phyloP scores from a whole-genome alignment of 495 filamentous ascomycete genomes.

The Cercophora newfieldiana region DNA sequence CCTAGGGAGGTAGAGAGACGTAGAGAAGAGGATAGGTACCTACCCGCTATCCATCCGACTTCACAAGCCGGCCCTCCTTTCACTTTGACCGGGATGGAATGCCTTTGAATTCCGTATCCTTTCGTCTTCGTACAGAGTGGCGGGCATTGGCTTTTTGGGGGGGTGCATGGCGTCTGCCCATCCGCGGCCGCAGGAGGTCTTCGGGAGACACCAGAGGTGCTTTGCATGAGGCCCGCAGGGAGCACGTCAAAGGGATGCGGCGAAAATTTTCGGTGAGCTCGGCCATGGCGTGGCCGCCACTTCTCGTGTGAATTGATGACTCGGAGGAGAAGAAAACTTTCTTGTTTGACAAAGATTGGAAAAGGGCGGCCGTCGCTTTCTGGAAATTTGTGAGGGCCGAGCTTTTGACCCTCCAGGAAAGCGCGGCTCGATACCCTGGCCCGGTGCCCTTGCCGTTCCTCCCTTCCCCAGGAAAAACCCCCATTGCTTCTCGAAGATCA shows the following conservation, averaged over 20 bases:
- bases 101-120: neutral
- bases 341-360: neutral
- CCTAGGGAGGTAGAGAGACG: neutral
- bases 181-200: conserved; percentile 3
- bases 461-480: neutral
- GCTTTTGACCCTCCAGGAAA: neutral
- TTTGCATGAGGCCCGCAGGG: conserved; percentile 5
- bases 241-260: conserved; percentile 4
- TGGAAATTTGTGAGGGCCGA: neutral
- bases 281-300: neutral
- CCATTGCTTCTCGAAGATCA: neutral
- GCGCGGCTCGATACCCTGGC: neutral
- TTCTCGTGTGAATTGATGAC: neutral
- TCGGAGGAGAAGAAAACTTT: neutral
- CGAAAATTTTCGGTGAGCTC: neutral
- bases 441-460: neutral
- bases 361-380: neutral
- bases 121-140: neutral
- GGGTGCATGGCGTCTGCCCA: conserved; percentile 7
- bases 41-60: neutral
- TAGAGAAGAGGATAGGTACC: neutral
- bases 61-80: neutral
- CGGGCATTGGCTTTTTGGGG: conserved; percentile 1
- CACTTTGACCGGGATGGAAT: neutral
- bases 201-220: neutral